Conservation (phyloP, 495 filamentous ascomycete genomes). For the Massariosphaeria phaeospora region DNA sequence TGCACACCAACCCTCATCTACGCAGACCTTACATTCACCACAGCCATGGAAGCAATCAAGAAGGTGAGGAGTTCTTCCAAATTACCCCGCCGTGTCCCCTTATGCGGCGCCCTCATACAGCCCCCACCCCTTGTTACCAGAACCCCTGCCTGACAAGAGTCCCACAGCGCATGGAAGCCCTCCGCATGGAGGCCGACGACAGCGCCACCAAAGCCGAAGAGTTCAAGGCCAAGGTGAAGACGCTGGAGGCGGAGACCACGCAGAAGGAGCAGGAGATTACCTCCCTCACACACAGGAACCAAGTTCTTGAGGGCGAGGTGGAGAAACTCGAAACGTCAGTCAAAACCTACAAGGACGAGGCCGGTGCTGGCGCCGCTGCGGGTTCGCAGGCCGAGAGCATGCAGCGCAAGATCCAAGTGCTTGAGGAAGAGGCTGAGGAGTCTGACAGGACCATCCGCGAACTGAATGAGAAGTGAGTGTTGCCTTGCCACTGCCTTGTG, state of each 20-base stretch:
- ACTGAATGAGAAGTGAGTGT: slow-evolving; percentile 91
- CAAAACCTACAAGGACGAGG: slow-evolving; percentile 72
- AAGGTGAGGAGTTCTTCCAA: slow-evolving; percentile 57
- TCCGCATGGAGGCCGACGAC: slow-evolving; percentile 89
- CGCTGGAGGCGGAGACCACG: slow-evolving; percentile 88
- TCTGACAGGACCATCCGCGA: slow-evolving; percentile 91
- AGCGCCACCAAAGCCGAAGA: slow-evolving; percentile 74
- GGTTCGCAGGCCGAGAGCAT: slow-evolving; percentile 83
- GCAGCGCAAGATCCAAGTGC: slow-evolving; percentile 83
- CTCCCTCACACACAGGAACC: slow-evolving; percentile 87
- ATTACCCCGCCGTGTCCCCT: slow-evolving; percentile 26
- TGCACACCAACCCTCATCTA: not conserved
- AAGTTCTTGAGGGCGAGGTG: slow-evolving; percentile 78
- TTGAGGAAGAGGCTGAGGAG: slow-evolving; percentile 96
- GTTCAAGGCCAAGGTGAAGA: slow-evolving; percentile 77
- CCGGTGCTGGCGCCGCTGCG: slow-evolving; percentile 66
- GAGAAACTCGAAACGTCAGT: slow-evolving; percentile 78
- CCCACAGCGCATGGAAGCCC: slow-evolving; percentile 81
- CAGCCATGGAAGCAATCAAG: slow-evolving; percentile 68
- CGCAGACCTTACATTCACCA: slow-evolving; percentile 4
- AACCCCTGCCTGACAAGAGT: not conserved
- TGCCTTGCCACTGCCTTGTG: not conserved
- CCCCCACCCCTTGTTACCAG: not conserved
- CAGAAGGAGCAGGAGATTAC: slow-evolving; percentile 96
- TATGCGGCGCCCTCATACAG: not conserved